Conservation (phyloP, 768 basidiomycete species). For the Atractiella rhizophila region DNA sequence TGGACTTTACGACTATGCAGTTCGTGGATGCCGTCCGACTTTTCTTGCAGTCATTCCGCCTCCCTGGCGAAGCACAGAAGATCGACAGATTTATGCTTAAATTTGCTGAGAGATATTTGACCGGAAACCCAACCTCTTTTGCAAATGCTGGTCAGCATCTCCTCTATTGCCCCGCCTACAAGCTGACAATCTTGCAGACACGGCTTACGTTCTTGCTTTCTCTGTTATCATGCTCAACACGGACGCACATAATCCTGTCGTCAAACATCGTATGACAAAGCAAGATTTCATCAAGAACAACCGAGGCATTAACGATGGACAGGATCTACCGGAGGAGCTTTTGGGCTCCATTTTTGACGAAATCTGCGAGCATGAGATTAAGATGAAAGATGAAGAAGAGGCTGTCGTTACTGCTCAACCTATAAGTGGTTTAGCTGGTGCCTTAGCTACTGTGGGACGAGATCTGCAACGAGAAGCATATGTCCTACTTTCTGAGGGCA, state of each 20-base stretch:
- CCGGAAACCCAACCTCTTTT: conserved; percentile 60
- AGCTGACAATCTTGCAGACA: conserved; percentile 29
- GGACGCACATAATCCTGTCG: conserved; percentile 80
- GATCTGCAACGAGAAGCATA: conserved; percentile 93
- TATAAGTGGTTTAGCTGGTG: conserved; percentile 58
- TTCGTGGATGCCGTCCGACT: conserved; percentile 75
- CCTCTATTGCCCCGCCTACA: background rate
- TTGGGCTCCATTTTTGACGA: conserved; percentile 62
- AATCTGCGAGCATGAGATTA: conserved; percentile 71
- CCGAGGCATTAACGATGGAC: conserved; percentile 77
- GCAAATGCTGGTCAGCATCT: conserved; percentile 64
- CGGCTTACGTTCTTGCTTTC: conserved; percentile 83
- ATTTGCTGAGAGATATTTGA: conserved; percentile 89
- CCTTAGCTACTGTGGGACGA: conserved; percentile 65
- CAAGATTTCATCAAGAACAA: conserved; percentile 81
- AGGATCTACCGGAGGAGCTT: conserved; percentile 65
- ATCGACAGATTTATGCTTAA: conserved; percentile 98
- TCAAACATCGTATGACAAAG: conserved; percentile 67
- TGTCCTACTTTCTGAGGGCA: conserved; percentile 76
- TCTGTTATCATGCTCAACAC: conserved; percentile 92
- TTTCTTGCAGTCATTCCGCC: conserved; percentile 82
- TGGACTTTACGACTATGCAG: conserved; percentile 54
- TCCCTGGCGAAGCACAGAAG: conserved; percentile 93
- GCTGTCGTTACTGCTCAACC: conserved; percentile 23
- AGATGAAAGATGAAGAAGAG: conserved; percentile 95